A percentile compares a stretch with the other conserved stretches of the same genome.
Conservation (phyloP, 345 rosid genomes). For the Xanthoceras sorbifolium region DNA sequence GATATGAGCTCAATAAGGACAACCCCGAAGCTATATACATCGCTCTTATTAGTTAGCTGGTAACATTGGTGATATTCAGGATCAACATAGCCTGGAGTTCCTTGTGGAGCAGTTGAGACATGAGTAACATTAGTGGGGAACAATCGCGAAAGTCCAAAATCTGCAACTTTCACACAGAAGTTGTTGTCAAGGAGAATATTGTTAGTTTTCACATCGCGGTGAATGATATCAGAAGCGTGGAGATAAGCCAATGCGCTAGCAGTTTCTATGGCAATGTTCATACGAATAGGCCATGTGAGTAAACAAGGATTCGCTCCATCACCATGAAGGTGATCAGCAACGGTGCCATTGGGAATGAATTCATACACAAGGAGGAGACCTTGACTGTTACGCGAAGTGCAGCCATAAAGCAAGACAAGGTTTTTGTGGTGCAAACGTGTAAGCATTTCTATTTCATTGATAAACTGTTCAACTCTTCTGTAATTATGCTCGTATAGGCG, state of each 20-base stretch:
- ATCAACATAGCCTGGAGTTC: conserved; percentile 67
- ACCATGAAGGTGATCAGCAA: conserved; percentile 63
- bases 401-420: conserved; percentile 67
- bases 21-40: conserved; percentile 74
- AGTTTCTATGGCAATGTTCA: conserved; percentile 63
- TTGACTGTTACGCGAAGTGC: conserved; percentile 51
- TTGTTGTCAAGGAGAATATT: conserved; percentile 65
- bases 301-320: conserved; percentile 27
- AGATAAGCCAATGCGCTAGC: conserved; percentile 63
- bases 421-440: conserved; percentile 61
- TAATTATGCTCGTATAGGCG: conserved; percentile 54
- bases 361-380: conserved; percentile 69
- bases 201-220: conserved; percentile 64
- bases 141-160: conserved; percentile 64
- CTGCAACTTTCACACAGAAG: conserved; percentile 60
- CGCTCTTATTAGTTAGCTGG: conserved; percentile 63
- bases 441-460: conserved; percentile 56
- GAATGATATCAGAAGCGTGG: conserved; percentile 55
- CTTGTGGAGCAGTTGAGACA: conserved; percentile 70
- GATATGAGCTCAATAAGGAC: conserved; percentile 61
- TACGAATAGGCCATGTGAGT: conserved; percentile 54
- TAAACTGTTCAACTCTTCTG: conserved; percentile 50
- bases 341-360: conserved; percentile 57
- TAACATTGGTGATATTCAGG: conserved; percentile 65
- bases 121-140: conserved; percentile 58